Evolutionary conservation across 176 grass and related monocot species (phyloP).

Genomic region (Oryza australiensis): DNA sequence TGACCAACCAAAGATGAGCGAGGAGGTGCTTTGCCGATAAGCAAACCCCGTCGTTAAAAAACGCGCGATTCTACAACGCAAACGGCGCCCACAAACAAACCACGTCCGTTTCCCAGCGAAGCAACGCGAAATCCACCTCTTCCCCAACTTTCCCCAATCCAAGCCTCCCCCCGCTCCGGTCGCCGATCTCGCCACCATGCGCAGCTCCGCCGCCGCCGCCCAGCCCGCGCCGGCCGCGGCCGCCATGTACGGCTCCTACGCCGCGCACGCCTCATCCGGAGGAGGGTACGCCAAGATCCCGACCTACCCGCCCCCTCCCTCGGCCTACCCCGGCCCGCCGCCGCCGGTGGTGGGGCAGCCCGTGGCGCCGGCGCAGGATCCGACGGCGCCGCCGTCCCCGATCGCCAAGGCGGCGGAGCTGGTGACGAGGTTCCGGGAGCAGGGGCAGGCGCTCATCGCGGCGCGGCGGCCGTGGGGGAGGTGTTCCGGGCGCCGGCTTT

Average conservation of each 20-base stretch:
- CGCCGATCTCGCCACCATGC: slow-evolving; percentile 33
- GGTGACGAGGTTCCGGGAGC: slow-evolving; percentile 62
- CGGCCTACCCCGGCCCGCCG: slow-evolving; percentile 33
- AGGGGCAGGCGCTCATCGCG: slow-evolving; percentile 66
- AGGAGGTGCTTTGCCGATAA: neutral
- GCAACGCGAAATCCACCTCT: neutral
- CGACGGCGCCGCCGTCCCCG: slow-evolving; percentile 46
- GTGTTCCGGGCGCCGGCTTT: slow-evolving; percentile 64
- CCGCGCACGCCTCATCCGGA: slow-evolving; percentile 23
- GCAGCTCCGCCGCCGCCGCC: slow-evolving; percentile 27
- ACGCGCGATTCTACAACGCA: no score
- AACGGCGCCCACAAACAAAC: neutral
- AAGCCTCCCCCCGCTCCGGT: neutral
- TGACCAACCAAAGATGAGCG: neutral
- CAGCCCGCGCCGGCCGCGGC: slow-evolving; percentile 3
- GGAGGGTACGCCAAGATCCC: slow-evolving; percentile 55
- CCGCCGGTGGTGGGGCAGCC: neutral
- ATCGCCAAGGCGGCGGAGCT: slow-evolving; percentile 55
- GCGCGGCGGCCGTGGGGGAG: slow-evolving; percentile 84
- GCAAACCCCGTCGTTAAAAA: neutral
- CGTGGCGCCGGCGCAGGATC: neutral
- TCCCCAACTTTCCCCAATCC: slow-evolving; percentile 21
- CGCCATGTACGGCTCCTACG: slow-evolving; percentile 48
- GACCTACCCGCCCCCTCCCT: slow-evolving; percentile 38
- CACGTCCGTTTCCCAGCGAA: neutral